Evolutionary conservation across 306 rosid genomes (phyloP), one percentile per base, ranked within the genome.

Genomic region (Rosa chinensis): DNA sequence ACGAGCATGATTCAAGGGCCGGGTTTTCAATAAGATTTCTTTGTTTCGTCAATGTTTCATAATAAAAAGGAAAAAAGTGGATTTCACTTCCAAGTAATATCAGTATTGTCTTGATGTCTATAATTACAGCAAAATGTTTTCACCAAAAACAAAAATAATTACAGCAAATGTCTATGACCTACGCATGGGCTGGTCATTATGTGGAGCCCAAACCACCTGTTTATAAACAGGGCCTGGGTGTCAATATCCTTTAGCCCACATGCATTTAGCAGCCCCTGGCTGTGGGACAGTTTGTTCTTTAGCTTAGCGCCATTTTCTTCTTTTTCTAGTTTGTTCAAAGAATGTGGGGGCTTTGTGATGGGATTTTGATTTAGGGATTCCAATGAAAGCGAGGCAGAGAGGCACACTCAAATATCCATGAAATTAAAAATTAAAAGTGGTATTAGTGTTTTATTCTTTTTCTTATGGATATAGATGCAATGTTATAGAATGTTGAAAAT

Each of bases 111-210:
- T 32, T 1, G 37, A 32, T 32, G 37, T 32, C 37, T 32, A 32
- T 32, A 32, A 32, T 32, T 2, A 32, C 35, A 32, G 35, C 53
- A 48, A 48, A 48, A 13, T 11, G 13, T 11, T 48, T 53, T 53
- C 23, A 58, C 69, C 28, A 39, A 17, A 66, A 37, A 9, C 4
- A 66, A 66, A 66, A 39, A 8, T 6, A 39, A 39, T 66, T 17
- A 13, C 70, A 35, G 71, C 23, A 17, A 66, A 37, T 7, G 6
- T 16, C 25, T 63, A 58, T 25, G 71, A 40, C 71, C 45, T 25
- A 28, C 71, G 45, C 72, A 76, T 76, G 71, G 77, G 35, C 61
- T 47, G 71, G 61, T 62, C 28, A 10, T 14, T 62, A 28, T 45
- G 63, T 64, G 66, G 68, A 66, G 79, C 74, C 79, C 71, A 37